Percentiles rank a stretch among this genome's conserved stretches.
phyloP scores from a whole-genome alignment of 2,329 filamentous ascomycete species.

The Coleophoma eucalyptorum region DNA sequence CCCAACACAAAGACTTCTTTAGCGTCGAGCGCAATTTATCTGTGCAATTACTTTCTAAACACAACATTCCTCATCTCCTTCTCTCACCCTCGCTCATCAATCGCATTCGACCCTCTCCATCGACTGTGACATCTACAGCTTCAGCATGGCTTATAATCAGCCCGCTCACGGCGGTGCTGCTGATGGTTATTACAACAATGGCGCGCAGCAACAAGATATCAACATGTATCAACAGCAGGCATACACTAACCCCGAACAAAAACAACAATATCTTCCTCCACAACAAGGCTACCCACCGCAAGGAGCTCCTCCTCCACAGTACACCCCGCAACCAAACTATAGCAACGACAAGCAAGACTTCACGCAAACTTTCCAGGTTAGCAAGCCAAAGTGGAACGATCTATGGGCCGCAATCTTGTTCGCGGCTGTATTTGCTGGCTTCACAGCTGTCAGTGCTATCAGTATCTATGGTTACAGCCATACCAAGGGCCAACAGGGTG shows the following conservation, averaged over 20 bases:
- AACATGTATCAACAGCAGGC: slow-evolving; percentile 10
- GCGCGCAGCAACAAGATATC: slow-evolving; percentile 7
- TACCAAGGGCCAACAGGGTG: slow-evolving; percentile 60
- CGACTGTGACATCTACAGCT: too few species aligned
- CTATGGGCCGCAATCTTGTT: slow-evolving; percentile 83
- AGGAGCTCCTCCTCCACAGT: slow-evolving; percentile 12
- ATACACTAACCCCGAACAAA: slow-evolving; percentile 7
- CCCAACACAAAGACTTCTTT: too few species aligned
- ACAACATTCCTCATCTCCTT: slow-evolving; percentile 1
- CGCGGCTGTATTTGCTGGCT: slow-evolving; percentile 67
- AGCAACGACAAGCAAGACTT: slow-evolving; percentile 41
- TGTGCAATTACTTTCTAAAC: neutral
- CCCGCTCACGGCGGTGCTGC: slow-evolving; percentile 17
- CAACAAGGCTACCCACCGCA: slow-evolving; percentile 1
- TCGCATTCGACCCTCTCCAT: too few species aligned
- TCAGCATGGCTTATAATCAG: slow-evolving; percentile 19
- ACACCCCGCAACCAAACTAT: slow-evolving; percentile 7
- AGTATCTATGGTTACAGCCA: slow-evolving; percentile 69
- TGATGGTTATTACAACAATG: slow-evolving; percentile 18
- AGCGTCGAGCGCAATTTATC: too few species aligned
- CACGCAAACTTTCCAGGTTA: slow-evolving; percentile 77
- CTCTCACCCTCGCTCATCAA: too few species aligned
- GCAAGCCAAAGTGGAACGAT: slow-evolving; percentile 86
- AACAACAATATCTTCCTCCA: slow-evolving; percentile 1
- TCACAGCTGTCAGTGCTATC: slow-evolving; percentile 71